A percentile compares a stretch with the other conserved stretches of the same genome.
phyloP scores from a whole-genome alignment of 495 filamentous ascomycete species.

The Annulohypoxylon bovei region DNA sequence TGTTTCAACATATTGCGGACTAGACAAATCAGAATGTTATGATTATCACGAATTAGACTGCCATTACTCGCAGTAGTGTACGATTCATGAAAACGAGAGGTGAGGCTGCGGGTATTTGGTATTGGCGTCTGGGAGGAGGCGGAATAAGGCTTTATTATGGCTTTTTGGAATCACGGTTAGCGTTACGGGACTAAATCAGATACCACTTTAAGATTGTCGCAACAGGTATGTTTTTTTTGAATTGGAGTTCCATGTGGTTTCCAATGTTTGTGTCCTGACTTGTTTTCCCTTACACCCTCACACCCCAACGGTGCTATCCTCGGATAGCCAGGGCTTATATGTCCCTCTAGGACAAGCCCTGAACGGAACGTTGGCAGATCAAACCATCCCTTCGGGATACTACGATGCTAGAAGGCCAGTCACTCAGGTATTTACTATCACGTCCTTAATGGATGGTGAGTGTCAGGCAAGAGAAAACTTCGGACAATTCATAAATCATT shows the following conservation, averaged over 20 bases:
- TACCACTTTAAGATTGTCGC: slow-evolving; percentile 40
- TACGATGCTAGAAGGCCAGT: slow-evolving; percentile 74
- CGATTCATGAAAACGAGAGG: slow-evolving; percentile 36
- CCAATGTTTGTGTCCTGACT: slow-evolving; percentile 10
- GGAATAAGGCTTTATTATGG: slow-evolving; percentile 27
- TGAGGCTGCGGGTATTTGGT: slow-evolving; percentile 38
- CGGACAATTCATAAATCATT: slow-evolving; percentile 56
- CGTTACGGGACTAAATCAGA: slow-evolving; percentile 42
- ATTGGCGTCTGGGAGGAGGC: slow-evolving; percentile 40
- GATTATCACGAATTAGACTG: slow-evolving; percentile 44
- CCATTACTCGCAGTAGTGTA: slow-evolving; percentile 31
- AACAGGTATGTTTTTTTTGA: slow-evolving; percentile 35
- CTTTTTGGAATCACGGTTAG: slow-evolving; percentile 29
- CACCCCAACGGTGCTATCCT: slow-evolving; percentile 61
- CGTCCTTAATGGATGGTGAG: slow-evolving; percentile 62
- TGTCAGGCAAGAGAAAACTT: slow-evolving; percentile 78
- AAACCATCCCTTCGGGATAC: slow-evolving; percentile 46
- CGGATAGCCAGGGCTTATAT: slow-evolving; percentile 58
- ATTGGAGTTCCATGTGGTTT: slow-evolving; percentile 16
- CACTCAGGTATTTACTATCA: slow-evolving; percentile 58
- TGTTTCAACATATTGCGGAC: slow-evolving; percentile 78
- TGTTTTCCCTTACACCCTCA: slow-evolving; percentile 3
- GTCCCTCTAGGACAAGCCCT: slow-evolving; percentile 60
- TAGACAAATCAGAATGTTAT: slow-evolving; percentile 47
- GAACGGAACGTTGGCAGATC: slow-evolving; percentile 71